Conservation (phyloP, 257 asterid genomes). For the Gynochthodes officinalis region DNA sequence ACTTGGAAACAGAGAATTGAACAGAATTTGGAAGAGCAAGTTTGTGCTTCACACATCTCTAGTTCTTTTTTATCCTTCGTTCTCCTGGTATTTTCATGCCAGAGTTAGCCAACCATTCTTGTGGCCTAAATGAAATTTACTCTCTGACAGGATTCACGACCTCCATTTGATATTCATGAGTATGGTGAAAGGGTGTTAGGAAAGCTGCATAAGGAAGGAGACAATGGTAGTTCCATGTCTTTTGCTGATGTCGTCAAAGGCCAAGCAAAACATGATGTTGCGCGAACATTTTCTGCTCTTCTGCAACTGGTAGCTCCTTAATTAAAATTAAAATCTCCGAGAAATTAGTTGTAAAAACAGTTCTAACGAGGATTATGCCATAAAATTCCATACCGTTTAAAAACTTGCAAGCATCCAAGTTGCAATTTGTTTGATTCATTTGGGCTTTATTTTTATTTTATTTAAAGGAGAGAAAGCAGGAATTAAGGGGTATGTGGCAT, state of each 20-base stretch:
- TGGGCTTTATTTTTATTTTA: not conserved
- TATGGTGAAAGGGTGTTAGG: conserved; percentile 72
- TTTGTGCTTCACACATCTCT: conserved; percentile 25
- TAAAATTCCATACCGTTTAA: not conserved
- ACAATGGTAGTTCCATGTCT: conserved; percentile 37
- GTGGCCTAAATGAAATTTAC: conserved; percentile 14
- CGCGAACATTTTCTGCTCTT: conserved; percentile 94
- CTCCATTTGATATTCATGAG: conserved; percentile 88
- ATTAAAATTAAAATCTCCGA: not conserved
- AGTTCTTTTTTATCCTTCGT: conserved; percentile 1
- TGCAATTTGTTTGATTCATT: not conserved
- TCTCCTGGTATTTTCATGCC: conserved; percentile 7
- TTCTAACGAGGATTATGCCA: not conserved
- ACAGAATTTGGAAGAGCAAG: conserved; percentile 80
- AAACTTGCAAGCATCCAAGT: not conserved
- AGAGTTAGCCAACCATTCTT: conserved; percentile 6
- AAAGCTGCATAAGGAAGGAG: conserved; percentile 47
- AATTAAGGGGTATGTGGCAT: not conserved
- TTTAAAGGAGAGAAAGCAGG: not conserved
- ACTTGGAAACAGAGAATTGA: conserved; percentile 94
- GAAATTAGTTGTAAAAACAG: not conserved
- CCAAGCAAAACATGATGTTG: conserved; percentile 83
- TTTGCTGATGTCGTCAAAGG: conserved; percentile 75
- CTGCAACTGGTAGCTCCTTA: conserved; percentile 69
- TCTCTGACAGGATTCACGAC: conserved; percentile 65